Conservation (phyloP, 192 early-diverging fungal species). For the Phycomyces blakesleeanus region DNA sequence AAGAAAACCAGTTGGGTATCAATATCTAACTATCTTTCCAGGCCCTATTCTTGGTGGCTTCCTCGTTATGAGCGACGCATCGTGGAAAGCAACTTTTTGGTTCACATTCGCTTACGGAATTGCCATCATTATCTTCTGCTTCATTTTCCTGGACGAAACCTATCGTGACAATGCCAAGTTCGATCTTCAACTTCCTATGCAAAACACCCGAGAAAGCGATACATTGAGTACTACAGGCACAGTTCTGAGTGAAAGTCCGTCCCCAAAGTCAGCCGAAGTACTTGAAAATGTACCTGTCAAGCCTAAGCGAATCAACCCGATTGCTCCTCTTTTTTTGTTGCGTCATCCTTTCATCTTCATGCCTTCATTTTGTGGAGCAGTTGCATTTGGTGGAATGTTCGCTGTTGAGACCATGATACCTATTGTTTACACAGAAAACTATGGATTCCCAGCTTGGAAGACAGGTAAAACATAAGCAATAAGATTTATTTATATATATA, state of each 20-base stretch:
- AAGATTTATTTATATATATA: too few relatives aligned
- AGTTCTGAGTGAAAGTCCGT: not conserved
- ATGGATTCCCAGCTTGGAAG: constrained; percentile 26
- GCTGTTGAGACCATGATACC: constrained; percentile 38
- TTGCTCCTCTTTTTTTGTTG: constrained; percentile 20
- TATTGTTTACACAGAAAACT: constrained; percentile 7
- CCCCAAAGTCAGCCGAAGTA: not conserved
- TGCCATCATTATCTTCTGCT: constrained; percentile 30
- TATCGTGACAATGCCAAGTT: constrained; percentile 27
- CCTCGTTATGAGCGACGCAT: constrained; percentile 31
- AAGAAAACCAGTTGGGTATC: not conserved
- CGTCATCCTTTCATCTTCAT: constrained; percentile 40
- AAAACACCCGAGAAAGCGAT: too few relatives aligned
- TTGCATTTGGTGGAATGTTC: constrained; percentile 48
- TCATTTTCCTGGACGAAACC: constrained; percentile 42
- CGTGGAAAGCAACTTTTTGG: constrained; percentile 47
- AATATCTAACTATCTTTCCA: not conserved
- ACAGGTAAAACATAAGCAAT: constrained; percentile 15
- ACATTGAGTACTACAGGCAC: not conserved
- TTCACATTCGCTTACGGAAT: constrained; percentile 36
- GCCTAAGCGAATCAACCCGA: constrained; percentile 5
- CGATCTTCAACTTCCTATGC: not conserved
- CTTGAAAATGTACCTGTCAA: not conserved
- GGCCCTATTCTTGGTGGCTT: constrained; percentile 45
- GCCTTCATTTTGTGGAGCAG: constrained; percentile 32